Evolutionary conservation across 345 rosid species (phyloP).

Genomic region (Populus nigra): DNA sequence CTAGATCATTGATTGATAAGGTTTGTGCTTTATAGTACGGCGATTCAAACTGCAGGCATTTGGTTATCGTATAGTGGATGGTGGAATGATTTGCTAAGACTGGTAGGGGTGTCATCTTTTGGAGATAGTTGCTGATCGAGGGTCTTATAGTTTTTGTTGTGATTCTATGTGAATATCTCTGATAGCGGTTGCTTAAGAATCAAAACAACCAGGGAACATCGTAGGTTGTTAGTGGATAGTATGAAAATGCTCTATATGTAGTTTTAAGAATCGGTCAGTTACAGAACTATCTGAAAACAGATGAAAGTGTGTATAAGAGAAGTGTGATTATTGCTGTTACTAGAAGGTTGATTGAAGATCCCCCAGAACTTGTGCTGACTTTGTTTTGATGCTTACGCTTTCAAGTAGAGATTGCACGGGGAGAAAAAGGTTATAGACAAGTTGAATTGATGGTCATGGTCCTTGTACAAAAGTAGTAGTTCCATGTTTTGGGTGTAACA

Average conservation of each 20-base stretch:
- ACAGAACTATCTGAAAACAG: background rate
- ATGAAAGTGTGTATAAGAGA: background rate
- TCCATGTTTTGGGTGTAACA: background rate
- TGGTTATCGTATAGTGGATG: background rate
- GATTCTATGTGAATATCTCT: background rate
- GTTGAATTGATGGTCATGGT: background rate
- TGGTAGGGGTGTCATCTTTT: background rate
- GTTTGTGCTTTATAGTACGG: background rate
- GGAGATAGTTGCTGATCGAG: background rate
- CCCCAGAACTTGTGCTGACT: background rate
- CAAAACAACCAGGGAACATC: background rate
- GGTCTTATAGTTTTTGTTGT: background rate
- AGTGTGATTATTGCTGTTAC: conserved; percentile 1
- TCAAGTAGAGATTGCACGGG: background rate
- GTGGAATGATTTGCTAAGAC: conserved; percentile 2
- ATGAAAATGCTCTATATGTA: conserved; percentile 4
- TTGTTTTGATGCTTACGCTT: conserved; percentile 2
- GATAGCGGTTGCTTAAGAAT: background rate
- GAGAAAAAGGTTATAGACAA: background rate
- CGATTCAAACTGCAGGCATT: background rate
- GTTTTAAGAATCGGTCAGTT: background rate
- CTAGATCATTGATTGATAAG: conserved; percentile 3
- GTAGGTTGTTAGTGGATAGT: background rate
- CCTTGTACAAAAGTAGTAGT: background rate
- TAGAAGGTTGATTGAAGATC: conserved; percentile 14